Evolutionary conservation across 2,329 filamentous ascomycete genomes (phyloP), one percentile per base, ranked within the genome.

Genomic region (Zymoseptoria passerinii): DNA sequence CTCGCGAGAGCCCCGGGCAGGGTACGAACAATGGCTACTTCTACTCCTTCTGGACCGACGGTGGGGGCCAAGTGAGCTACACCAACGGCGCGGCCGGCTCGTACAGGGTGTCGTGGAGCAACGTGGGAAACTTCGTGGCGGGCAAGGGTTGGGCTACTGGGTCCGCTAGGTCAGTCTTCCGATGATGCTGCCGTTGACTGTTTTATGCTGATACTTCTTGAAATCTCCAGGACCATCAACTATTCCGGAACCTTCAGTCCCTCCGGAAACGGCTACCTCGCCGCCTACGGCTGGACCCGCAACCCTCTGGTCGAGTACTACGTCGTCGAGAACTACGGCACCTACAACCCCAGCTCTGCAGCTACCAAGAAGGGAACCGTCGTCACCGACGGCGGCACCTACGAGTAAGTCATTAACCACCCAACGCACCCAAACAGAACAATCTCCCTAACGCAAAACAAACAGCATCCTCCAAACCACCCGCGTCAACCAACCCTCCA

Each of bases 21-120:
- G 82, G 81, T 53, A 80, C 75, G 6, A 74, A 80, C 73, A 79
- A 82, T 65, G 81, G 81, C 56, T 85, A 77, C 74, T 85, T 80
- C 75, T 85, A 81, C 71, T 82, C 79, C 8, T 84, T 77, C 75
- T 85, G 81, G 81, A 82, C 78, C 57, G 81, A 84, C 59, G 78
- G 78, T 28, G 74, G 71, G n/a, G 76, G 73, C 44, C 67, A 72
- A 49, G 78, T 80, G 7, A 78, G 73, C 48, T 85, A 84, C 74
- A 81, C 77, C 67, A 84, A 83, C 70, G 78, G 76, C 19, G 69
- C 71, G 4, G 77, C 70, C 19, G 81, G 82, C 23, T 68, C 62
- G 28, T 82, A 81, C 72, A 74, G 65, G 35, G 72, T 78, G 0
- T 65, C 63, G 40, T 83, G 80, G 80, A 67, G 61, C 50, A 73